Evolutionary conservation across 495 filamentous ascomycete species (phyloP).

Genomic region (Xylaria acuta): DNA sequence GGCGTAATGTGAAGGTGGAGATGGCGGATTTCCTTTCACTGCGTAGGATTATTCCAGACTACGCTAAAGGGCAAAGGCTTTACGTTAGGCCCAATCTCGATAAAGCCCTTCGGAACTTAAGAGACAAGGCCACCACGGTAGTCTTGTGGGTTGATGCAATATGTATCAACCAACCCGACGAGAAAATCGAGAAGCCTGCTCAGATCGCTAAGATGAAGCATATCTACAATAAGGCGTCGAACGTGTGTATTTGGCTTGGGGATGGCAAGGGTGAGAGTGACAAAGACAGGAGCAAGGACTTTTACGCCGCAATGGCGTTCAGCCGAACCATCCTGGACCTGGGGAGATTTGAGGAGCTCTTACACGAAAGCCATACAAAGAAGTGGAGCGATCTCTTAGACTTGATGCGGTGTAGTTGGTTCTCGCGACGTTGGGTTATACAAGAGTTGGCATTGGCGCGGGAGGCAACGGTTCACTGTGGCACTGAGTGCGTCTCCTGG

Average conservation of each 20-base stretch:
- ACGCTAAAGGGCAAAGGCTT: background rate
- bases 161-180: constrained; percentile 1
- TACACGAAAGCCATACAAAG: constrained; percentile 7
- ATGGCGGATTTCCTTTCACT: background rate
- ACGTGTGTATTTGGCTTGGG: constrained; percentile 38
- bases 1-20: background rate
- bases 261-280: background rate
- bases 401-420: constrained; percentile 23
- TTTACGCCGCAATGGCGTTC: constrained; percentile 25
- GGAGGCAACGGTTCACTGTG: constrained; percentile 16
- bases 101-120: constrained; percentile 1
- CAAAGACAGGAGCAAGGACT: background rate
- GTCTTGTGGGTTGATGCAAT: background rate
- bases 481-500: constrained; percentile 26
- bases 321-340: constrained; percentile 17
- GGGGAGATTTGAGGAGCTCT: constrained; percentile 24
- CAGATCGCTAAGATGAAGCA: constrained; percentile 30
- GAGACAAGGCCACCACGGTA: background rate
- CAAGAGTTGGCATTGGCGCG: constrained; percentile 18
- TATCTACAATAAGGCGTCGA: constrained; percentile 32
- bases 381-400: constrained; percentile 19
- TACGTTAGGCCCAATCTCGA: constrained; percentile 16
- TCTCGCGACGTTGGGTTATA: constrained; percentile 25
- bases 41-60: background rate
- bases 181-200: constrained; percentile 15